These are phyloP conservation scores for Pseudomicrostroma phylloplanum DNA, from an alignment of 1,284 basidiomycete species.

Conservation along the genomic window DNA sequence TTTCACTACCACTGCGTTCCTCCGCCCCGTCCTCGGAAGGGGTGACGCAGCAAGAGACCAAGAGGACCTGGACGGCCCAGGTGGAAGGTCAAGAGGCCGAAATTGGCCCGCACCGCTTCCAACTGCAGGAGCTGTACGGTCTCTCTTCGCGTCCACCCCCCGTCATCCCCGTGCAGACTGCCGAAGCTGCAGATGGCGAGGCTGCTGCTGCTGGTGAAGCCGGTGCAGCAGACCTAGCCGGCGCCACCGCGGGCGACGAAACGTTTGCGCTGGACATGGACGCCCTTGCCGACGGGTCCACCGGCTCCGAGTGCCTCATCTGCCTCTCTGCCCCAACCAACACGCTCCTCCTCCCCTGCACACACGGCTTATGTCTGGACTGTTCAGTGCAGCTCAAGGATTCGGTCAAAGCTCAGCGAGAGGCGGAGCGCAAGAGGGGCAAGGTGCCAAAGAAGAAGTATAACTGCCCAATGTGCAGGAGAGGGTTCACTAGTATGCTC, in stretches of 20 bases:
- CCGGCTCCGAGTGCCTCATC: conserved; percentile 41
- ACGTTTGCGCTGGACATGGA: conserved; percentile 12
- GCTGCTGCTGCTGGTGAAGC: conserved; percentile 6
- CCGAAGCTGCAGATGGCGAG: conserved; percentile 15
- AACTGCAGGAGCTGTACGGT: conserved; percentile 48
- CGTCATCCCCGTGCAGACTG: conserved; percentile 8
- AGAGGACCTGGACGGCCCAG: conserved; percentile 29
- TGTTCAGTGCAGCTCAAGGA: conserved; percentile 46
- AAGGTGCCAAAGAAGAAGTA: conserved; percentile 39
- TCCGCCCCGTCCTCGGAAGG: neutral
- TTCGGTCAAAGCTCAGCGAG: conserved; percentile 36
- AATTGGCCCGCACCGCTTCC: conserved; percentile 43
- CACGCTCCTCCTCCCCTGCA: conserved; percentile 47
- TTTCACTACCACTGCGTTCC: conserved; percentile 24
- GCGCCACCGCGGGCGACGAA: conserved; percentile 1
- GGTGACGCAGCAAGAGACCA: neutral
- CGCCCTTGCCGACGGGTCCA: conserved; percentile 25
- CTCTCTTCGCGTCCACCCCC: conserved; percentile 33
- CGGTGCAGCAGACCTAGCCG: conserved; percentile 1
- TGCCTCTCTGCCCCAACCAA: conserved; percentile 42
- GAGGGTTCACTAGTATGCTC: conserved; percentile 11
- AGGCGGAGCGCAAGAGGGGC: conserved; percentile 36
- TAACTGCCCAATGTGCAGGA: conserved; percentile 46
- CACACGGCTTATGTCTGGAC: conserved; percentile 46
- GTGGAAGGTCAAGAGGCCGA: conserved; percentile 45